phyloP scores from a whole-genome alignment of 345 rosid species.

The Salix exigua region DNA sequence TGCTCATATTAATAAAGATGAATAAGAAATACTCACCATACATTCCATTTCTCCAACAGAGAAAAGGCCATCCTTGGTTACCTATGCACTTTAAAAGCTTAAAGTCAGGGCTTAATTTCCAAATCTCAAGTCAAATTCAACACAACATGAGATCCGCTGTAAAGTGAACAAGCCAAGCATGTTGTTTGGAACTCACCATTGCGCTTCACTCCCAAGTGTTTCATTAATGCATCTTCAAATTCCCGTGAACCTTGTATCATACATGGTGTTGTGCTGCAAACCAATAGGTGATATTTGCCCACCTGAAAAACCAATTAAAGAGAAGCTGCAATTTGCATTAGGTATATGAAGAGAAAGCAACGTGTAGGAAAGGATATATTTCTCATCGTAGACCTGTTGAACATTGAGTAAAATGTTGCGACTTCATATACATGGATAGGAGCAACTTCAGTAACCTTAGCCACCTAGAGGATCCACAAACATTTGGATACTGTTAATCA shows the following conservation, averaged over 20 bases:
- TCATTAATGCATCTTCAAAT: conserved; percentile 76
- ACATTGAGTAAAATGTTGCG: conserved; percentile 98
- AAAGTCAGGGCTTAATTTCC: conserved; percentile 9
- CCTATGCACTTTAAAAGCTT: conserved; percentile 49
- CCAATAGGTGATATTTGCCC: conserved; percentile 91
- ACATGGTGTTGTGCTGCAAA: conserved; percentile 99
- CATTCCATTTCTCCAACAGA: conserved; percentile 99
- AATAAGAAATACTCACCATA: conserved; percentile 55
- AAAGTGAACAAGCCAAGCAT: background rate
- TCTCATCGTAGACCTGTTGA: conserved; percentile 80
- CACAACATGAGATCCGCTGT: background rate
- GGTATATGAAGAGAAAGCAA: conserved; percentile 5
- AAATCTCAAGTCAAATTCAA: conserved; percentile 2
- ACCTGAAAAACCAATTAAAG: conserved; percentile 50
- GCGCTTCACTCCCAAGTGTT: conserved; percentile 95
- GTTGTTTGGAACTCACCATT: conserved; percentile 50
- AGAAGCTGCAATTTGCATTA: conserved; percentile 5
- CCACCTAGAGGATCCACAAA: conserved; percentile 56
- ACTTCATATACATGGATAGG: conserved; percentile 97
- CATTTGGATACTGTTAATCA: background rate
- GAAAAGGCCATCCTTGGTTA: conserved; percentile 97
- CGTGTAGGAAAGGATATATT: background rate
- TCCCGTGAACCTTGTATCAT: conserved; percentile 94
- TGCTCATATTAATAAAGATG: background rate
- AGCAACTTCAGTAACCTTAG: conserved; percentile 80